A percentile compares a stretch with the other conserved stretches of the same genome.
Conservation (phyloP, 2,329 filamentous ascomycete genomes). For the Ophiostoma tasmaniense region DNA sequence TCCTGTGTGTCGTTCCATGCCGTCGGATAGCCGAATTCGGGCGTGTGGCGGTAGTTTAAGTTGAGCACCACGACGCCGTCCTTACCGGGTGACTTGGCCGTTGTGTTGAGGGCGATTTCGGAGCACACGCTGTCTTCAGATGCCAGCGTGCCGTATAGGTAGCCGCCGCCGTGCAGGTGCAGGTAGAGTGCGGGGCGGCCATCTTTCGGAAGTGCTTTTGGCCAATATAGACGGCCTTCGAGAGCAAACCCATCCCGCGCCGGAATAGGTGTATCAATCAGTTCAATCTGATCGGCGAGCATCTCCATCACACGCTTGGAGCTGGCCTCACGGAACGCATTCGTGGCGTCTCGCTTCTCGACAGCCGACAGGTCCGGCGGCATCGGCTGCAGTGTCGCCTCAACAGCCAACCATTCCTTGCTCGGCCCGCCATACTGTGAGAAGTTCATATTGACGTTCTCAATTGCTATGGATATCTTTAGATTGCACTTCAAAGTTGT, state of each 20-base stretch:
- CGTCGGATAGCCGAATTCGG: slow-evolving; percentile 43
- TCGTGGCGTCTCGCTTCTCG: slow-evolving; percentile 25
- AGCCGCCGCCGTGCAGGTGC: slow-evolving; percentile 27
- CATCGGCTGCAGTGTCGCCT: slow-evolving; percentile 26
- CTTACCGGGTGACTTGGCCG: not conserved
- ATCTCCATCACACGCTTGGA: slow-evolving; percentile 27
- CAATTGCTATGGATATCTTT: not conserved
- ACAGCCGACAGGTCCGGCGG: slow-evolving; percentile 22
- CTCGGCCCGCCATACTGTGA: slow-evolving; percentile 34
- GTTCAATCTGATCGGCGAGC: slow-evolving; percentile 25
- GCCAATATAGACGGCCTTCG: slow-evolving; percentile 26
- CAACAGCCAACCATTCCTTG: slow-evolving; percentile 37
- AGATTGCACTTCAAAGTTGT: not conserved
- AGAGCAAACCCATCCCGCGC: slow-evolving; percentile 20
- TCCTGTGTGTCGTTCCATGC: slow-evolving; percentile 47
- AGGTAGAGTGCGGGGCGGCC: slow-evolving; percentile 29
- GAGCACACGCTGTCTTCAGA: slow-evolving; percentile 47
- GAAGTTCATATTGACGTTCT: slow-evolving; percentile 20
- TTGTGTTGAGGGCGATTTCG: slow-evolving; percentile 33
- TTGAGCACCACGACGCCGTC: slow-evolving; percentile 28
- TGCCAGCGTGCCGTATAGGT: slow-evolving; percentile 44
- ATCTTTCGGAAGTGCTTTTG: slow-evolving; percentile 40
- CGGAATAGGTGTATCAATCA: slow-evolving; percentile 27
- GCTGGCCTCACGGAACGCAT: slow-evolving; percentile 28
- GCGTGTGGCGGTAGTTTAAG: slow-evolving; percentile 52